phyloP scores from a whole-genome alignment of 441 rosid species.

The Pelargonium myrrhifolium region DNA sequence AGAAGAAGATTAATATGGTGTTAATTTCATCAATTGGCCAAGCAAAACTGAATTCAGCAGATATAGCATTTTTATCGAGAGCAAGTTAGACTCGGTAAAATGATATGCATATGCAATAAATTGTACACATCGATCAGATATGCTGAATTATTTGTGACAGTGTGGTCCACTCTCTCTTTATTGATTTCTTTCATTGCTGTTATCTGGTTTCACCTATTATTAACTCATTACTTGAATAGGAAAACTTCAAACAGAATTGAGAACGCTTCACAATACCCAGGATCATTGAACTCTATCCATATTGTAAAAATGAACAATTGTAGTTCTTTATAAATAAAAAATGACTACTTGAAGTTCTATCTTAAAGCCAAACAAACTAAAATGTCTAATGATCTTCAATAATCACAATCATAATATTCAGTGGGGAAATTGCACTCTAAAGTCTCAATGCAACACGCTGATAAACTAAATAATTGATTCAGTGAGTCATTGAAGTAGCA shows the following conservation, averaged over 20 bases:
- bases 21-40: constrained; percentile 26
- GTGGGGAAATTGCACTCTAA: not conserved
- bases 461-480: constrained; percentile 6
- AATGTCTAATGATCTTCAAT: not conserved
- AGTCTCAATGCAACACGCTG: not conserved
- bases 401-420: not conserved
- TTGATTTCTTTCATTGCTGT: not conserved
- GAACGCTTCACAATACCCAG: not conserved
- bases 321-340: not conserved
- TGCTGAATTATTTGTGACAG: not conserved
- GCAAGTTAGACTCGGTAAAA: not conserved
- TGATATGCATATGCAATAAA: not conserved
- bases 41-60: constrained; percentile 19
- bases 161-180: not conserved
- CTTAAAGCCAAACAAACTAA: not conserved
- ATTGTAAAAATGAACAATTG: not conserved
- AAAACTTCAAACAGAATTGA: not conserved
- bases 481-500: not conserved
- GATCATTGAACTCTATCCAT: not conserved
- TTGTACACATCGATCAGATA: not conserved
- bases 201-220: not conserved
- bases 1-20: constrained; percentile 48
- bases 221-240: not conserved
- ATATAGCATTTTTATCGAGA: constrained; percentile 16
- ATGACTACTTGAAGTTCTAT: not conserved